Evolutionary conservation across 306 rosid genomes (phyloP).

Genomic region (Acacia melanoxylon): DNA sequence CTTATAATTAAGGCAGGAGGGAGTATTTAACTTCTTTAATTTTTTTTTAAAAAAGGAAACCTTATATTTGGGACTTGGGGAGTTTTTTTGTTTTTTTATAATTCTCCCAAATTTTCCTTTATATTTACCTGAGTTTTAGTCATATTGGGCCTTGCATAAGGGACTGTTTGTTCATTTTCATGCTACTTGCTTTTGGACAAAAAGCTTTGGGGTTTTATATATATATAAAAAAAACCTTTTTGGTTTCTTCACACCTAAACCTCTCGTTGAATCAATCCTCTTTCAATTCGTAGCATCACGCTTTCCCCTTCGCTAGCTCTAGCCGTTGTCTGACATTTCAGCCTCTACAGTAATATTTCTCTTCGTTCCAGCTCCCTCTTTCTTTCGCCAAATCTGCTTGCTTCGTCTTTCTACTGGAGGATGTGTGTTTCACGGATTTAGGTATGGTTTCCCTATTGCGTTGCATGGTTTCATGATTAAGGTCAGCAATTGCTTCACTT

Average conservation of each 20-base stretch:
- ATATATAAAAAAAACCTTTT: too few species aligned
- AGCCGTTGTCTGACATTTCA: background rate
- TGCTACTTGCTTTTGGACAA: background rate
- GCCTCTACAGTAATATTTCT: background rate
- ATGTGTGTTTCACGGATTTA: background rate
- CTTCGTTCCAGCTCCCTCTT: background rate
- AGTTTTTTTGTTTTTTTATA: too few species aligned
- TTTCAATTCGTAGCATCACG: background rate
- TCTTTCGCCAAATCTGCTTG: background rate
- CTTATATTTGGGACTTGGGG: too few species aligned
- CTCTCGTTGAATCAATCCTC: background rate
- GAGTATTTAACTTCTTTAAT: too few species aligned
- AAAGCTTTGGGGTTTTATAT: too few species aligned
- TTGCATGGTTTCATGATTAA: background rate
- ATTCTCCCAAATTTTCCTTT: too few species aligned
- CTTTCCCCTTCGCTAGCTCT: background rate
- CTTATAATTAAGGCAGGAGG: too few species aligned
- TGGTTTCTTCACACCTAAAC: too few species aligned
- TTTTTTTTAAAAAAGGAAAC: too few species aligned
- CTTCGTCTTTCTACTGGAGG: background rate
- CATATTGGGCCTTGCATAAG: too few species aligned
- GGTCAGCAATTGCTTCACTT: background rate
- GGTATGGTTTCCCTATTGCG: background rate
- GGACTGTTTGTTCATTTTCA: too few species aligned
- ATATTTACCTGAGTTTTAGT: too few species aligned